Base-by-base conservation (phyloP, 768 basidiomycete genomes). In the Naganishia vishniacii region DNA sequence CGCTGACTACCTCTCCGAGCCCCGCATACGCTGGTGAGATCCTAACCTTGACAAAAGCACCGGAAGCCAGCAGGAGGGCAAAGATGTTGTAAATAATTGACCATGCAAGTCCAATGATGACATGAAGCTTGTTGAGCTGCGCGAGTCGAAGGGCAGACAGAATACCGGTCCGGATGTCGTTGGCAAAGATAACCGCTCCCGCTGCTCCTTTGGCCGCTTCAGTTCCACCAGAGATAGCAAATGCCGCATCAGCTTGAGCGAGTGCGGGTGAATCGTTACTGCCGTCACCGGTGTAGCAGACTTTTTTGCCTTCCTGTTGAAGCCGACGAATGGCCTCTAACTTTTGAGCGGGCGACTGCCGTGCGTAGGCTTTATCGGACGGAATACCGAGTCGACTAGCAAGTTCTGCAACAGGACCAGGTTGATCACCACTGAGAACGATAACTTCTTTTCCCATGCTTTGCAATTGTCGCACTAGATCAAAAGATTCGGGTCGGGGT, bases 31-130 rank as follows among this genome's bases (percentile, higher is more conserved):
- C 20, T 20, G 46, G 46, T 20, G 46, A 20, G n/a, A 47, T 47
- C 26, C 46, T 47, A 28, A 47, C n/a, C 26, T 47, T 47, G 46
- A 47, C 46, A n/a, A 47, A 47, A 28, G 46, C 46, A 28, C 46
- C 46, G 26, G 46, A 47, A 47, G 46, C 46, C 46, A 47, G 46
- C 46, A 47, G 26, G 46, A 47, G 20, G 20, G 46, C 46, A 28
- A 47, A 47, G 46, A 47, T 47, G 46, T 47, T 47, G 26, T 47
- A 47, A 28, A 47, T 47, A 28, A 47, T 47, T 11, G 46, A 47
- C 46, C 46, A 47, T 28, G 26, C 46, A 47, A 47, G 26, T 47
- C 46, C 46, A 47, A 28, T 28, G 20, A 20, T 47, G 46, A 47
- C 26, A 47, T 47, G 46, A 20, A 20, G 26, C n/a, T 28, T 20